Evolutionary conservation across 2,329 filamentous ascomycete genomes (phyloP), one percentile per base, ranked within the genome.

Genomic region (Hypoxylon sp.): DNA sequence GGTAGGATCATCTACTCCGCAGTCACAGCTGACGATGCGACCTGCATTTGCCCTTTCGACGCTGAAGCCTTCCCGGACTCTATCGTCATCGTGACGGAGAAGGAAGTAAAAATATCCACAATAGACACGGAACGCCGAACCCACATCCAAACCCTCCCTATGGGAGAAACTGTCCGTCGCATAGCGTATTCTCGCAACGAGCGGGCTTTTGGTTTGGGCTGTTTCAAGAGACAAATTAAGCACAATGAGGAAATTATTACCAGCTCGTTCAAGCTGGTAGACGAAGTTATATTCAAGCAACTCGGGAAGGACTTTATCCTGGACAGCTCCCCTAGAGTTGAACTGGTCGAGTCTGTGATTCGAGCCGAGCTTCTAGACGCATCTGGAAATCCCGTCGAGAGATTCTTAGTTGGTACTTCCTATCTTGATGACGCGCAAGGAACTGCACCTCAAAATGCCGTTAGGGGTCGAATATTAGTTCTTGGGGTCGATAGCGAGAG

Each of bases 321-420:
- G 12, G 79, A 84, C 9, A 75, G 74, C 6, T 79, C 79, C 0
- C 76, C 78, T 1, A 77, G 79, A 1, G 71, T 82, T 2, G 96
- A 99, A 78, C 81, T 98, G 46, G 87, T 97, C 2, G 96, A 98
- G 78, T 89, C 91, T 66, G 89, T 97, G 6, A 89, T 96, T 61
- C 87, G 92, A 32, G 90, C 92, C 4, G 87, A 93, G 70, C 83
- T 97, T 11, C 83, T 85, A 2, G 89, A 82, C 70, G 80, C 80
- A 2, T 81, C 80, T 42, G 88, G 88, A 8, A 80, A 83, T 26
- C 75, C 79, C 4, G 85, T 85, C 0, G 94, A 98, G 76, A 85
- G 93, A 42, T 98, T 98, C 74, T 82, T 98, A n/a, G 87, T 98
- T 5, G 96, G 96, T 5, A 98, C 96, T 0, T 92, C 92, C 58